Conservation (phyloP, 176 grass and related monocot genomes). For the Hyparrhenia diplandra region DNA sequence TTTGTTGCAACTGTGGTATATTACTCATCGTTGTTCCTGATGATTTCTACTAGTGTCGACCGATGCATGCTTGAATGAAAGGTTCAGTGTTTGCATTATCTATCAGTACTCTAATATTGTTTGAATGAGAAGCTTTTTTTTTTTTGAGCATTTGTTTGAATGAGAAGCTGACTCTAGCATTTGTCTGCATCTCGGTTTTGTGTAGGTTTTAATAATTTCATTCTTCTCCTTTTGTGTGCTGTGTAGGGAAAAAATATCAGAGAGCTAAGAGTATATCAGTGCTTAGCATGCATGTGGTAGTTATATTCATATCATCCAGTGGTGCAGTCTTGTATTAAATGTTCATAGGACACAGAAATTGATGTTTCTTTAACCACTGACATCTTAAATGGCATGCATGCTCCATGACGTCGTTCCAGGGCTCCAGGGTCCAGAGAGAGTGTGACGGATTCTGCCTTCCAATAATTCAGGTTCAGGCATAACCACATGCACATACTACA, state of each 20-base stretch:
- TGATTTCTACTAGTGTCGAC: not conserved
- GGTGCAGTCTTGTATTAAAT: slow-evolving; percentile 23
- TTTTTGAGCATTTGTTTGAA: too few relatives aligned
- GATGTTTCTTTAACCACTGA: slow-evolving; percentile 34
- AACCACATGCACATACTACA: not conserved
- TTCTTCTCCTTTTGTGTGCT: not conserved
- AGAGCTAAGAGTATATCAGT: not conserved
- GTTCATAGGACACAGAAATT: slow-evolving; percentile 41
- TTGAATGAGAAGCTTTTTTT: not conserved
- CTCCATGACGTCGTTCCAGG: not conserved
- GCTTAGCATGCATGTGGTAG: not conserved
- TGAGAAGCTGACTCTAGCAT: not conserved
- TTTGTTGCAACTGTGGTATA: not conserved
- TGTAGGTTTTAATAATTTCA: not conserved
- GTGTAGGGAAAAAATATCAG: not conserved
- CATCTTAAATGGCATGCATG: slow-evolving; percentile 40
- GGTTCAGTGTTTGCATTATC: not conserved
- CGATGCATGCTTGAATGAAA: not conserved
- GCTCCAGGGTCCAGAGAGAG: slow-evolving; percentile 21
- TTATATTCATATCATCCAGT: not conserved
- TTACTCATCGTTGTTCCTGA: not conserved
- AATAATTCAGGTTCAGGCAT: slow-evolving; percentile 32
- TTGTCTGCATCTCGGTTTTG: not conserved
- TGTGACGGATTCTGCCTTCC: not conserved
- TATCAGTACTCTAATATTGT: not conserved